Percentiles rank a stretch among this genome's conserved stretches.
phyloP scores from a whole-genome alignment of 352 stramenopile genomes.

The Pythium angustatum region DNA sequence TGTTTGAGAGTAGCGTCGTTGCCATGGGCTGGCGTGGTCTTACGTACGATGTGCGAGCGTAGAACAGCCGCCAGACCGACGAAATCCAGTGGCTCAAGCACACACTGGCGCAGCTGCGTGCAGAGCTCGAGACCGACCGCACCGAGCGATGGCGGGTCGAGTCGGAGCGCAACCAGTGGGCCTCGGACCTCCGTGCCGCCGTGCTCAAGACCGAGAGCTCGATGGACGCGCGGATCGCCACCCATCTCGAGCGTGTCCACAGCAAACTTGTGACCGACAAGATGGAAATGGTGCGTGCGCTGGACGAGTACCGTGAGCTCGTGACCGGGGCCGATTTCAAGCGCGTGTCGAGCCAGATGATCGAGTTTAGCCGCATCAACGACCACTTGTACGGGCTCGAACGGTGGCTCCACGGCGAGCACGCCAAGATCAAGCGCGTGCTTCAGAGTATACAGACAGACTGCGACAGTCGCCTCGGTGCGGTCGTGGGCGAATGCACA shows the following conservation, averaged over 20 bases:
- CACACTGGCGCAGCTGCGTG: conserved; percentile 44
- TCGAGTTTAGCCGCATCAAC: conserved; percentile 55
- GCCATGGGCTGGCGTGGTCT: not conserved
- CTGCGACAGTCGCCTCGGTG: conserved; percentile 40
- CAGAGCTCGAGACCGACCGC: conserved; percentile 58
- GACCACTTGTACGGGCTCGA: conserved; percentile 63
- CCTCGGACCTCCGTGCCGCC: conserved; percentile 30
- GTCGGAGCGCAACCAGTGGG: conserved; percentile 35
- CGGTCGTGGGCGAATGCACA: conserved; percentile 38
- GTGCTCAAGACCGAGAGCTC: conserved; percentile 41
- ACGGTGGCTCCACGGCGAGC: conserved; percentile 55
- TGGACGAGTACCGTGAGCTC: conserved; percentile 60
- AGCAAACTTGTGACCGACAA: conserved; percentile 49
- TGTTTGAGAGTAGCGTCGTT: no score
- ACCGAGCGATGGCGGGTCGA: conserved; percentile 50
- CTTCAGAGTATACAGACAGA: conserved; percentile 44
- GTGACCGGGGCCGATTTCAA: conserved; percentile 48
- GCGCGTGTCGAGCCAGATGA: conserved; percentile 47
- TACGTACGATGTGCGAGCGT: no score
- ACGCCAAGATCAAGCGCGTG: conserved; percentile 50
- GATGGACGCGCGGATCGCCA: conserved; percentile 43
- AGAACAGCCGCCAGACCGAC: conserved; percentile 38
- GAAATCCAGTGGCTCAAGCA: conserved; percentile 45
- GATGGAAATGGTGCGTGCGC: conserved; percentile 44
- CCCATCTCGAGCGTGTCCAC: conserved; percentile 48